phyloP scores from a whole-genome alignment of 1,284 basidiomycete genomes.

The Ustilago vetiveriae region DNA sequence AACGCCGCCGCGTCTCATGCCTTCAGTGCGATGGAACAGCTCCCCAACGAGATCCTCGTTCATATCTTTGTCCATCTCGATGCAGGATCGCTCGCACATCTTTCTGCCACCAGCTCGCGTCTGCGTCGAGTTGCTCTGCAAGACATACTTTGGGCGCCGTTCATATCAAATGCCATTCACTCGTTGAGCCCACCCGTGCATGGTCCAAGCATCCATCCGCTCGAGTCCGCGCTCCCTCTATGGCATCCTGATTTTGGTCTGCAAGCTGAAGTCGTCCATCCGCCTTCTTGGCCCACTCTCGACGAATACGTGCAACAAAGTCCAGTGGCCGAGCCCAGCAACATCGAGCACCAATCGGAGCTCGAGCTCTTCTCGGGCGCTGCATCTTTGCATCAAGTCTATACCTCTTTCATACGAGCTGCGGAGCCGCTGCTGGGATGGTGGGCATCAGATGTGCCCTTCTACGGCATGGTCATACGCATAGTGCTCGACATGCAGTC shows the following conservation, averaged over 20 bases:
- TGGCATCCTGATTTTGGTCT: constrained; percentile 45
- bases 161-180: constrained; percentile 18
- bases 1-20: background rate
- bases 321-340: background rate
- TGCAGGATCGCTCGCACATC: constrained; percentile 11
- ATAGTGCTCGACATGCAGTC: constrained; percentile 32
- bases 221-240: constrained; percentile 25
- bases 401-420: constrained; percentile 24
- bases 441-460: constrained; percentile 48
- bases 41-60: constrained; percentile 35
- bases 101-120: constrained; percentile 17
- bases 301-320: constrained; percentile 10
- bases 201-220: constrained; percentile 18
- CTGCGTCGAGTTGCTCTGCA: constrained; percentile 27
- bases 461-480: constrained; percentile 42
- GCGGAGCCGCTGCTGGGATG: constrained; percentile 40
- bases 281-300: constrained; percentile 22
- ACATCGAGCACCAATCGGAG: background rate
- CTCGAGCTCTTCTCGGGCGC: constrained; percentile 23
- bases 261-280: constrained; percentile 26
- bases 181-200: constrained; percentile 23
- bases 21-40: constrained; percentile 17
- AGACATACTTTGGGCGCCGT: constrained; percentile 36
- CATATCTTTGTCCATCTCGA: constrained; percentile 33
- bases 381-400: constrained; percentile 32